Percentiles rank a stretch among this genome's conserved stretches.
Evolutionary conservation across 441 rosid species (phyloP).

Genomic region (Brassica hybrid): DNA sequence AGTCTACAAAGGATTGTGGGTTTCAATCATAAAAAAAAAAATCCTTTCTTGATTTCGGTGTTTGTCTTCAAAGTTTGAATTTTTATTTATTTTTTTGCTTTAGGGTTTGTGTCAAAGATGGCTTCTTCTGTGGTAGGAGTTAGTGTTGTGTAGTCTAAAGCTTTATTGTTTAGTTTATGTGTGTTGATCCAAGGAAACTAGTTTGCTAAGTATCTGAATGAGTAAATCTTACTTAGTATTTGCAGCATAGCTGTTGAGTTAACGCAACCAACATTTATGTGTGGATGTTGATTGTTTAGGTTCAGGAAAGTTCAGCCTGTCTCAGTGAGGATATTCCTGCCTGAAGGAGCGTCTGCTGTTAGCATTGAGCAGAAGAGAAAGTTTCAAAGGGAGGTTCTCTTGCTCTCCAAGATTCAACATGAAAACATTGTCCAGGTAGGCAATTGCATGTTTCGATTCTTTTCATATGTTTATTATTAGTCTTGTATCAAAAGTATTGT

Average conservation of each 20-base stretch:
- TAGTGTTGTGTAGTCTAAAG: slow-evolving; percentile 19
- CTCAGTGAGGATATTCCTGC: slow-evolving; percentile 70
- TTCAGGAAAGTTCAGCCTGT: slow-evolving; percentile 50
- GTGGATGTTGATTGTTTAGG: slow-evolving; percentile 41
- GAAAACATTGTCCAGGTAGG: slow-evolving; percentile 76
- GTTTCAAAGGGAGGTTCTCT: slow-evolving; percentile 68
- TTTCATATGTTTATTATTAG: background rate
- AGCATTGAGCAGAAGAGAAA: slow-evolving; percentile 51
- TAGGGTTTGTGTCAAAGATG: background rate
- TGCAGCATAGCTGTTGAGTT: slow-evolving; percentile 7
- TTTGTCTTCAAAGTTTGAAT: background rate
- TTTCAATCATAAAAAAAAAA: background rate
- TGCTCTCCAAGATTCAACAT: slow-evolving; percentile 64
- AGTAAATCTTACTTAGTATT: background rate
- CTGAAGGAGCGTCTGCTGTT: slow-evolving; percentile 48
- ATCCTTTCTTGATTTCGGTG: slow-evolving; percentile 15
- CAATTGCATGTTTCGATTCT: background rate
- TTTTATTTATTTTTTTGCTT: background rate
- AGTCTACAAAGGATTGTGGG: slow-evolving; percentile 66
- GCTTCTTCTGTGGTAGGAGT: background rate
- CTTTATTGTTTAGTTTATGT: slow-evolving; percentile 8
- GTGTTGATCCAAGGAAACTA: background rate
- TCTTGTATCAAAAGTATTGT: background rate
- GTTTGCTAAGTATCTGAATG: background rate
- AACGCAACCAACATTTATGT: background rate